Conservation (phyloP, 495 filamentous ascomycete genomes). For the Polyplosphaeria fusca region DNA sequence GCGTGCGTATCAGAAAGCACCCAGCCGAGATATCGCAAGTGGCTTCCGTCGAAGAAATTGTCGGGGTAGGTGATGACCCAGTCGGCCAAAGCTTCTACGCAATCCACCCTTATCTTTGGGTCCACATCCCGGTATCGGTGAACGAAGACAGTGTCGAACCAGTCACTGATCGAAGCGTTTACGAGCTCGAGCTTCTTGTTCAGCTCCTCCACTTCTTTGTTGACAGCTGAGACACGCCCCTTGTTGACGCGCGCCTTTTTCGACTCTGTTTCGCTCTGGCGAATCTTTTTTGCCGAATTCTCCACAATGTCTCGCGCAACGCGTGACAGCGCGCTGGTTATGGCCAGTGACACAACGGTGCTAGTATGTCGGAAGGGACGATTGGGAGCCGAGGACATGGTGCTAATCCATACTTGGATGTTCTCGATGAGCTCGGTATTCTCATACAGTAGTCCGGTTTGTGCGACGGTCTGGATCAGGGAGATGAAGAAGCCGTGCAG, state of each 20-base stretch:
- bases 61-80: conserved; percentile 85
- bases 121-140: conserved; percentile 95
- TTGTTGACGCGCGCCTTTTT: conserved; percentile 78
- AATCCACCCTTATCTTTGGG: conserved; percentile 77
- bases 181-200: conserved; percentile 61
- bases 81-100: conserved; percentile 73
- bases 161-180: conserved; percentile 68
- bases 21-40: conserved; percentile 93
- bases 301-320: conserved; percentile 62
- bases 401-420: conserved; percentile 76
- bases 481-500: conserved; percentile 75
- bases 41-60: conserved; percentile 79
- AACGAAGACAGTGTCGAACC: conserved; percentile 85
- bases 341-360: conserved; percentile 72
- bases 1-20: conserved; percentile 74
- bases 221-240: conserved; percentile 62
- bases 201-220: conserved; percentile 63
- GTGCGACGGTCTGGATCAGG: conserved; percentile 69
- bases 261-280: conserved; percentile 76
- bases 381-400: conserved; percentile 76
- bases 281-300: conserved; percentile 67
- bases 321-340: conserved; percentile 66
- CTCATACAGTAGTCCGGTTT: conserved; percentile 69
- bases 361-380: conserved; percentile 92
- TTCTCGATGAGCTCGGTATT: conserved; percentile 77